phyloP scores from a whole-genome alignment of 2,329 filamentous ascomycete species.

The Hymenoscyphus occultus region DNA sequence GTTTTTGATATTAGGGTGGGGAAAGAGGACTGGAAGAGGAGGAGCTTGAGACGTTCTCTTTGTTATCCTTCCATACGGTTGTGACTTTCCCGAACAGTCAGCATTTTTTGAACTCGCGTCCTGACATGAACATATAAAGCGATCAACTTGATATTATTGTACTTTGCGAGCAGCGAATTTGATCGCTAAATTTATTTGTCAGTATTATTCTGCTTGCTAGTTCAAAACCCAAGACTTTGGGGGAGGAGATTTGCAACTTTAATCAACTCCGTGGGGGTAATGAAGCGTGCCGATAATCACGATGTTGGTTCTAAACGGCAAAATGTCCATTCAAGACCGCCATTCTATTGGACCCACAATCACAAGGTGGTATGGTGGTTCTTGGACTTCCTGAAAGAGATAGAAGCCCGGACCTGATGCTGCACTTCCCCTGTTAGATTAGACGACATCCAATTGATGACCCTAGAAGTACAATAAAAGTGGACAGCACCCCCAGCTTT shows the following conservation, averaged over 20 bases:
- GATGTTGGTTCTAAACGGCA: background rate
- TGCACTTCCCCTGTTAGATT: background rate
- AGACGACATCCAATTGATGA: slow-evolving; percentile 1
- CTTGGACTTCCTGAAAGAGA: background rate
- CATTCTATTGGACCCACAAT: slow-evolving; percentile 1
- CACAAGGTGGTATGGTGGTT: background rate
- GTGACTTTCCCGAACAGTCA: too few relatives aligned
- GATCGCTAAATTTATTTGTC: too few relatives aligned
- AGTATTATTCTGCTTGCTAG: background rate
- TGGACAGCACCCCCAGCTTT: background rate
- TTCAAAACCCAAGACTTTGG: background rate
- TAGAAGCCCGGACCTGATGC: background rate
- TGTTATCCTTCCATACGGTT: too few relatives aligned
- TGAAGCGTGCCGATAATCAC: background rate
- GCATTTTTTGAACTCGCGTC: too few relatives aligned
- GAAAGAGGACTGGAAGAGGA: too few relatives aligned
- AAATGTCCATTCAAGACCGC: background rate
- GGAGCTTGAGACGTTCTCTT: too few relatives aligned
- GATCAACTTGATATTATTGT: too few relatives aligned
- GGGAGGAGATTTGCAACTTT: background rate
- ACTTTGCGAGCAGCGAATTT: too few relatives aligned
- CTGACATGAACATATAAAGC: too few relatives aligned
- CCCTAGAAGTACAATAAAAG: background rate
- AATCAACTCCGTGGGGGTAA: background rate
- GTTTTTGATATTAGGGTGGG: too few relatives aligned